These are phyloP conservation scores for Lentinula guzmanii DNA, from an alignment of 768 basidiomycete species.

Conservation along the genomic window DNA sequence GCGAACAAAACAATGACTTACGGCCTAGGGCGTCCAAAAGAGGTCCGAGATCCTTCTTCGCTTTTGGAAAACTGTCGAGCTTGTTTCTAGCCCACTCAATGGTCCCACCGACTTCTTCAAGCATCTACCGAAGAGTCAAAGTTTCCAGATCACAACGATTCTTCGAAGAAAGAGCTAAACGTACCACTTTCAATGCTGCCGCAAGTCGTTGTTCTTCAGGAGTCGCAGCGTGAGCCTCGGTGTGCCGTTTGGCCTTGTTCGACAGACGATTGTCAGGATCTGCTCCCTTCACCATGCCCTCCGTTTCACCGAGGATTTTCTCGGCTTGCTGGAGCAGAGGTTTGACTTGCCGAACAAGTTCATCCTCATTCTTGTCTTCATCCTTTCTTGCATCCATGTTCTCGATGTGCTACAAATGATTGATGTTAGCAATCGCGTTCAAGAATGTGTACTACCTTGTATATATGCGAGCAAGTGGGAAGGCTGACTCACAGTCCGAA, in stretches of 20 bases:
- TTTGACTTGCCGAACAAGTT: conserved; percentile 27
- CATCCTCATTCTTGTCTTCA: conserved; percentile 29
- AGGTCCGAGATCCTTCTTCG: conserved; percentile 30
- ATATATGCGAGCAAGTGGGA: not conserved
- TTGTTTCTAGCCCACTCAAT: conserved; percentile 33
- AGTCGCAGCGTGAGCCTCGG: conserved; percentile 28
- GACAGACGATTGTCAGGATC: conserved; percentile 30
- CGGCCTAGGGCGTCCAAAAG: conserved; percentile 29
- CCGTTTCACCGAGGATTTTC: conserved; percentile 30
- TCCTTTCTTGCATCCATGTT: conserved; percentile 24
- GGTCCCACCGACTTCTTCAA: conserved; percentile 30
- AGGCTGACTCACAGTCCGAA: conserved; percentile 26
- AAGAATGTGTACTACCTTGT: not conserved
- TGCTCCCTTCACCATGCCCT: conserved; percentile 27
- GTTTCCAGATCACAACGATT: not conserved
- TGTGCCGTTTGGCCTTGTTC: conserved; percentile 27
- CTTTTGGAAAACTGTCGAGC: conserved; percentile 29
- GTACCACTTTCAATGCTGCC: conserved; percentile 28
- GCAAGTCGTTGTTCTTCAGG: conserved; percentile 32
- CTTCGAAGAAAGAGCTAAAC: not conserved
- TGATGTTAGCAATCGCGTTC: not conserved
- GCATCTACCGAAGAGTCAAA: conserved; percentile 15
- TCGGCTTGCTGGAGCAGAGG: conserved; percentile 31
- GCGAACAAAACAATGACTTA: conserved; percentile 11
- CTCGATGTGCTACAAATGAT: conserved; percentile 24